These are phyloP conservation scores for Coelastrella sp. DNA, from an alignment of 139 green algal species.

Conservation along the genomic window DNA sequence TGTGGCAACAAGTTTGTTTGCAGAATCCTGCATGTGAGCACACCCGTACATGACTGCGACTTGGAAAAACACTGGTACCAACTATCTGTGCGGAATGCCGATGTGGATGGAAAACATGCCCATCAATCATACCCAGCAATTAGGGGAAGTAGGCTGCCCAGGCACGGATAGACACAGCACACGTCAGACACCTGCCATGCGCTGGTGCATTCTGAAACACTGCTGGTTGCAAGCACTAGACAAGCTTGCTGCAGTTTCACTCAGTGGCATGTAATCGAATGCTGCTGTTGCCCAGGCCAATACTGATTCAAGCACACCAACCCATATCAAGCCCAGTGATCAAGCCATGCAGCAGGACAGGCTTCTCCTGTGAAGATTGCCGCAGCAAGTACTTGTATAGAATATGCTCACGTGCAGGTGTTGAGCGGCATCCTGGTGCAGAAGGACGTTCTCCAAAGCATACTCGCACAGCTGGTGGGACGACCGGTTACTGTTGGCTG, in stretches of 20 bases:
- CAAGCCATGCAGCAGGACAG: not conserved
- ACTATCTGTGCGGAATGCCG: no score
- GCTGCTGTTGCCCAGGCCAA: no score
- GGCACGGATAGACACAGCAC: no score
- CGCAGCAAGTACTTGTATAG: not conserved
- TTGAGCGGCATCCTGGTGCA: slow-evolving; percentile 40
- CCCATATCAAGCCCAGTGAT: not conserved
- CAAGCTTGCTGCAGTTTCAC: not conserved
- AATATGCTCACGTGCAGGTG: slow-evolving; percentile 23
- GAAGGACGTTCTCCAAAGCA: slow-evolving; percentile 36
- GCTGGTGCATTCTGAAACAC: not conserved
- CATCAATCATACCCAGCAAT: no score
- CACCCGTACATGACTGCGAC: not conserved
- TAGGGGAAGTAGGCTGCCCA: no score
- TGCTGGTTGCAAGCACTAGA: not conserved
- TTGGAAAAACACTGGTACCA: no score
- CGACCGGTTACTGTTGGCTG: not conserved
- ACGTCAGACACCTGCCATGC: no score
- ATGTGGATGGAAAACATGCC: no score
- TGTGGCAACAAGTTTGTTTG: not conserved
- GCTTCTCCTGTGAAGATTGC: not conserved
- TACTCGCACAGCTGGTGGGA: slow-evolving; percentile 23
- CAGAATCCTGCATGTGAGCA: not conserved
- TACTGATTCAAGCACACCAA: not conserved
- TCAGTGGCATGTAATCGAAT: not conserved